Conservation (phyloP, 108 stramenopile genomes). For the Fragilaria crotonensis region DNA sequence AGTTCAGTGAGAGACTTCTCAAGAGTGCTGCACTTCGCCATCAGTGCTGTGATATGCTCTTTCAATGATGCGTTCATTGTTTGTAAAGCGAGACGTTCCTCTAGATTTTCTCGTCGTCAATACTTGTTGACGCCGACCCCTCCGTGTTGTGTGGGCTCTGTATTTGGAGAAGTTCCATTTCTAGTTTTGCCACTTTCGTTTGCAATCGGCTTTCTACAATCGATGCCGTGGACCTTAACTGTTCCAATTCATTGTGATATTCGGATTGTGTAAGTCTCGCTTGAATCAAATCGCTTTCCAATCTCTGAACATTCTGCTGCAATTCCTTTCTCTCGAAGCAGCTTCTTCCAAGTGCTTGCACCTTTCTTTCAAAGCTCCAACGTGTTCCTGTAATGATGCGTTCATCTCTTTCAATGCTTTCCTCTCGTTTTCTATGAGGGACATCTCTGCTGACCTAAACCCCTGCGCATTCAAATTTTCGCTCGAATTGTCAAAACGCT, state of each 20-base stretch:
- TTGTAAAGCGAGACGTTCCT: slow-evolving; percentile 22
- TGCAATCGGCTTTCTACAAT: background rate
- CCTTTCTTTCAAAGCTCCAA: slow-evolving; percentile 7
- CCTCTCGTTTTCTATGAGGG: slow-evolving; percentile 12
- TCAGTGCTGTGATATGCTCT: slow-evolving; percentile 20
- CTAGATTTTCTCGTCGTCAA: slow-evolving; percentile 3
- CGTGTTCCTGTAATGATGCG: slow-evolving; percentile 30
- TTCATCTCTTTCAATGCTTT: slow-evolving; percentile 32
- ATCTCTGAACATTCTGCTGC: background rate
- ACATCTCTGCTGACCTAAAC: background rate
- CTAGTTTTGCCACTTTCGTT: background rate
- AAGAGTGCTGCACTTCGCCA: slow-evolving; percentile 11
- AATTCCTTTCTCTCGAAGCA: background rate
- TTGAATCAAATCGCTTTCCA: background rate
- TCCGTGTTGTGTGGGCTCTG: background rate
- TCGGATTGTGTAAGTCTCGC: background rate
- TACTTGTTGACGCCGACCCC: background rate
- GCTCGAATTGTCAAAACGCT: background rate
- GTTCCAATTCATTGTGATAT: background rate
- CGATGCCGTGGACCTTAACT: background rate
- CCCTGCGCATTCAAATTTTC: background rate
- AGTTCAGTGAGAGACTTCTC: slow-evolving; percentile 10
- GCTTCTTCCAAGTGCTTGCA: background rate
- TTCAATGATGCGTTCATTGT: slow-evolving; percentile 34
- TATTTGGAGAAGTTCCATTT: background rate